These are phyloP conservation scores for Botrytis fragariae DNA, from an alignment of 2,329 filamentous ascomycete species.

Conservation along the genomic window DNA sequence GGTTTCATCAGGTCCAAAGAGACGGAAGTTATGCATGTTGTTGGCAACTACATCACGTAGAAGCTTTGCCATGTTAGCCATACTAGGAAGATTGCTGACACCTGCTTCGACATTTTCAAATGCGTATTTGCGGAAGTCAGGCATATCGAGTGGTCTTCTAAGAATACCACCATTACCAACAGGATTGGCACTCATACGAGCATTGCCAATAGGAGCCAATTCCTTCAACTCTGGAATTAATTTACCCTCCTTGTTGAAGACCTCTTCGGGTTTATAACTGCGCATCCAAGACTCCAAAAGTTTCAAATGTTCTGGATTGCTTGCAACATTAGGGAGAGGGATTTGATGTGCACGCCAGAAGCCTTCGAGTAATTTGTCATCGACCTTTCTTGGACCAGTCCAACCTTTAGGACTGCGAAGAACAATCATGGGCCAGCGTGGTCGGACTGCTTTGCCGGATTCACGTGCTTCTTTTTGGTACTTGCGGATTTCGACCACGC, in stretches of 20 bases:
- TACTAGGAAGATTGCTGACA: constrained; percentile 56
- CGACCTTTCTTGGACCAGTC: constrained; percentile 71
- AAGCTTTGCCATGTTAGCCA: constrained; percentile 67
- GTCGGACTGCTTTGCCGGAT: constrained; percentile 65
- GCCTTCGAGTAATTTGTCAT: constrained; percentile 69
- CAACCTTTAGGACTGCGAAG: constrained; percentile 77
- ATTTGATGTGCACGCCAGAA: constrained; percentile 80
- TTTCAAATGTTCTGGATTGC: constrained; percentile 64
- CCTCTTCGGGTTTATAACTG: constrained; percentile 69
- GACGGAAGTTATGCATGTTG: constrained; percentile 67
- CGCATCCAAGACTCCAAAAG: constrained; percentile 74
- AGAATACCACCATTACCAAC: constrained; percentile 70
- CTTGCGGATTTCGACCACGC: constrained; percentile 64
- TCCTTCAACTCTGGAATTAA: constrained; percentile 61
- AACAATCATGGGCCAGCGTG: constrained; percentile 76
- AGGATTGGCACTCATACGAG: constrained; percentile 75
- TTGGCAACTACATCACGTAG: constrained; percentile 64
- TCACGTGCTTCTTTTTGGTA: constrained; percentile 71
- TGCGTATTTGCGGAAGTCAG: constrained; percentile 67
- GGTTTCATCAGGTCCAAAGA: constrained; percentile 78
- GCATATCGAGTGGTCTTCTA: constrained; percentile 64
- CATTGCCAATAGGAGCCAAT: constrained; percentile 62
- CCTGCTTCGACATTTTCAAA: constrained; percentile 61
- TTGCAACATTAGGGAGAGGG: constrained; percentile 67
- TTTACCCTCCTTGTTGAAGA: constrained; percentile 64